These are phyloP conservation scores for Waltergamsia citrina DNA, from an alignment of 2,329 filamentous ascomycete species.

Conservation along the genomic window DNA sequence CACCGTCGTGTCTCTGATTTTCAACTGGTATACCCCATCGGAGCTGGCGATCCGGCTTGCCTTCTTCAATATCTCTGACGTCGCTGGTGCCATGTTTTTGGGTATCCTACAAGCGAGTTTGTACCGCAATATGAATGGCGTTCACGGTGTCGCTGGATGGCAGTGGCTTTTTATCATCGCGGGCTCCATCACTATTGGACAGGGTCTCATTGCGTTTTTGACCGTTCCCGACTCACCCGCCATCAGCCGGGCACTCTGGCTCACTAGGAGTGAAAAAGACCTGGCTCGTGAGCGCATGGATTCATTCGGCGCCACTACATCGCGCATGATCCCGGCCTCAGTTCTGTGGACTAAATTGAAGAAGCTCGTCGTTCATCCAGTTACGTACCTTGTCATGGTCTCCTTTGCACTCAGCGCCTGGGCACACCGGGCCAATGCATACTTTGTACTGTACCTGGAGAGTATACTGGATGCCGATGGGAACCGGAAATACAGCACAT, in stretches of 20 bases:
- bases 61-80: conserved; percentile 32
- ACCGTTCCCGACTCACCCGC: conserved; percentile 22
- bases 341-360: conserved; percentile 14
- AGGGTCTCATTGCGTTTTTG: conserved; percentile 28
- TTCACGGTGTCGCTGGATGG: conserved; percentile 29
- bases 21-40: conserved; percentile 31
- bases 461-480: conserved; percentile 15
- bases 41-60: conserved; percentile 30
- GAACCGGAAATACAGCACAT: conserved; percentile 16
- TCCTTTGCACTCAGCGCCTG: conserved; percentile 18
- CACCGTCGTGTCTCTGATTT: conserved; percentile 25
- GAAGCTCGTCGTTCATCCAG: conserved; percentile 16
- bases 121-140: conserved; percentile 29
- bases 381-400: conserved; percentile 19
- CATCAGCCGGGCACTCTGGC: conserved; percentile 17
- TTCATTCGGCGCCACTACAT: conserved; percentile 16
- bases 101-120: conserved; percentile 32
- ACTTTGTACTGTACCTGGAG: conserved; percentile 21
- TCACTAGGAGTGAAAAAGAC: conserved; percentile 15
- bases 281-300: conserved; percentile 17
- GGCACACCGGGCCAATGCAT: conserved; percentile 19
- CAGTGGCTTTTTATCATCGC: conserved; percentile 37
- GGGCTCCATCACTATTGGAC: conserved; percentile 24
- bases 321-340: conserved; percentile 13
- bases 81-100: conserved; percentile 32